Percentiles rank a stretch among this genome's conserved stretches.
phyloP scores from a whole-genome alignment of 2,329 filamentous ascomycete genomes.

The Pleoardoris graminearum region DNA sequence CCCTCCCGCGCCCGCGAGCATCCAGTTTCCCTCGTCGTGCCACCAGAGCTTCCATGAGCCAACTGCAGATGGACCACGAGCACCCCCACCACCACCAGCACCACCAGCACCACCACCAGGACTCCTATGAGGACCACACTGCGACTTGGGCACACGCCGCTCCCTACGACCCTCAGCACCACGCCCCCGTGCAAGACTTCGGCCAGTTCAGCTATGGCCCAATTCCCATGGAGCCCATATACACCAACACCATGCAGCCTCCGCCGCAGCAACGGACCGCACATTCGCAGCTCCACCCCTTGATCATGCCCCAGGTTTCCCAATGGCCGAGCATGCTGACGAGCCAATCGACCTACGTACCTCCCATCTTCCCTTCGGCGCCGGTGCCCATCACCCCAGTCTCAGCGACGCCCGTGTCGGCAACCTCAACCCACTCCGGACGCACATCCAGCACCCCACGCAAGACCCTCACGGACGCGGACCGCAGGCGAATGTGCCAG shows the following conservation, averaged over 20 bases:
- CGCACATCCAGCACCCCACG: slow-evolving; percentile 65
- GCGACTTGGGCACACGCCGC: slow-evolving; percentile 37
- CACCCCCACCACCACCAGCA: slow-evolving; percentile 41
- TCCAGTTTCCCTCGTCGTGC: slow-evolving; percentile 21
- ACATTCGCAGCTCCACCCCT: slow-evolving; percentile 46
- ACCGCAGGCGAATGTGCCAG: slow-evolving; percentile 89
- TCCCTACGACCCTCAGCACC: slow-evolving; percentile 40
- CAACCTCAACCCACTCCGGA: slow-evolving; percentile 42
- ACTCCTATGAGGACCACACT: slow-evolving; percentile 41
- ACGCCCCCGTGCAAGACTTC: slow-evolving; percentile 47
- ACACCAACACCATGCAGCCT: slow-evolving; percentile 40
- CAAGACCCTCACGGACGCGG: slow-evolving; percentile 87
- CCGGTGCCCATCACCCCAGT: slow-evolving; percentile 44
- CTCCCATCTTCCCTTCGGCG: slow-evolving; percentile 43
- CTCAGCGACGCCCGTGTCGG: slow-evolving; percentile 46
- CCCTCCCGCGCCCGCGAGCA: slow-evolving; percentile 32
- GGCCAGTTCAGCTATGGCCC: slow-evolving; percentile 45
- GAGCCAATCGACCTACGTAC: slow-evolving; percentile 47
- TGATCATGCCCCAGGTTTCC: slow-evolving; percentile 46
- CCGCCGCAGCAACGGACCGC: slow-evolving; percentile 44
- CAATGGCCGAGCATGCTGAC: slow-evolving; percentile 50
- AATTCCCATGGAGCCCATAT: slow-evolving; percentile 47
- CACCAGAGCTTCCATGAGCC: slow-evolving; percentile 41
- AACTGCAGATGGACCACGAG: slow-evolving; percentile 48
- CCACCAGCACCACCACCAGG: slow-evolving; percentile 39